Percentiles rank a stretch among this genome's conserved stretches.
phyloP scores from a whole-genome alignment of 2,329 filamentous ascomycete genomes.

The Emmonsiellopsis sp. region DNA sequence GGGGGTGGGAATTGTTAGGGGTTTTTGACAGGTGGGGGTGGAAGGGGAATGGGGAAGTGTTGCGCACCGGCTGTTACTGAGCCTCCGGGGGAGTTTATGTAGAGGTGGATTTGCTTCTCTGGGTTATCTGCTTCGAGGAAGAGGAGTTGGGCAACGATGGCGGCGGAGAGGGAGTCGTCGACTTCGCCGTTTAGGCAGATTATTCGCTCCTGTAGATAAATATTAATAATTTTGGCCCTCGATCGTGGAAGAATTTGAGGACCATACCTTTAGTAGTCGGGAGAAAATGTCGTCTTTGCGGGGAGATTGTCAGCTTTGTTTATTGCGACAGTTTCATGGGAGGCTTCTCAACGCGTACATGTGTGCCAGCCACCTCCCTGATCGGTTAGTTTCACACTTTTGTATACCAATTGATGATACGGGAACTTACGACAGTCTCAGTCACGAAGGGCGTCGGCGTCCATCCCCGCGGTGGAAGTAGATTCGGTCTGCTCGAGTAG shows the following conservation, averaged over 20 bases:
- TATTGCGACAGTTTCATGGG: neutral
- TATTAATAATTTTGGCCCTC: neutral
- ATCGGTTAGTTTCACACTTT: constrained; percentile 1
- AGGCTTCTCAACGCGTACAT: constrained; percentile 44
- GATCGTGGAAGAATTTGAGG: constrained; percentile 7
- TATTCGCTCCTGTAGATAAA: constrained; percentile 63
- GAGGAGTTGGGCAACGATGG: constrained; percentile 87
- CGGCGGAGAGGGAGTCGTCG: constrained; percentile 83
- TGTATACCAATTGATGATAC: neutral
- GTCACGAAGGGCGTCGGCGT: constrained; percentile 46
- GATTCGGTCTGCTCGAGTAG: constrained; percentile 7
- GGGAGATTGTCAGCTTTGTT: constrained; percentile 18
- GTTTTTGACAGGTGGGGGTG: neutral
- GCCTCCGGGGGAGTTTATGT: constrained; percentile 94
- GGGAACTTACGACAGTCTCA: constrained; percentile 44
- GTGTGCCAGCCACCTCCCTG: constrained; percentile 69
- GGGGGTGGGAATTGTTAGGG: neutral
- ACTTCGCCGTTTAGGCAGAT: constrained; percentile 88
- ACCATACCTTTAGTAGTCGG: constrained; percentile 59
- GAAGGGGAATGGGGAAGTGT: neutral
- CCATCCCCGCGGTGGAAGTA: constrained; percentile 31
- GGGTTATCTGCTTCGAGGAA: constrained; percentile 97
- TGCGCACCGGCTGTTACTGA: constrained; percentile 67
- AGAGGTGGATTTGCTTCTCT: constrained; percentile 89
- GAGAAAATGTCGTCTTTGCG: constrained; percentile 69